These are phyloP conservation scores for Avena eriantha DNA, from an alignment of 176 grass and related monocot species.

Conservation along the genomic window DNA sequence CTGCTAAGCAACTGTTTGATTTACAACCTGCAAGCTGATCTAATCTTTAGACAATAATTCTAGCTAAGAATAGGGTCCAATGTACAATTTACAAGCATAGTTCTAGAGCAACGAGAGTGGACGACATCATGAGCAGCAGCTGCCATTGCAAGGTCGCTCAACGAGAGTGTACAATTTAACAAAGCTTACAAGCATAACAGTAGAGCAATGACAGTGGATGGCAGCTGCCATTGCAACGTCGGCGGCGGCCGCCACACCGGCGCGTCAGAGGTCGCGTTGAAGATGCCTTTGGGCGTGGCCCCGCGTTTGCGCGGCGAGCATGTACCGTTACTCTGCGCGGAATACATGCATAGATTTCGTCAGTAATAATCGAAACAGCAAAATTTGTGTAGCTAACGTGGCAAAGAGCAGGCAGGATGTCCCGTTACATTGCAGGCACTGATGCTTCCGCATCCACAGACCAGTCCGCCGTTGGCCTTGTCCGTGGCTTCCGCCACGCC, in stretches of 20 bases:
- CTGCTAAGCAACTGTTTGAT: not conserved
- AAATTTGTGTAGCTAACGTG: not conserved
- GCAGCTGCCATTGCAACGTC: constrained; percentile 24
- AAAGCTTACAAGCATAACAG: constrained; percentile 5
- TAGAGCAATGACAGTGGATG: constrained; percentile 1
- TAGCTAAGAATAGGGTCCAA: too few relatives aligned
- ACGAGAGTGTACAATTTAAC: too few relatives aligned
- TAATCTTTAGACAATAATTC: not conserved
- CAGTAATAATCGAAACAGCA: not conserved
- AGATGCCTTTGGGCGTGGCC: constrained; percentile 50
- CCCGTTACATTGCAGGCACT: constrained; percentile 62
- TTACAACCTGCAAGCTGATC: not conserved
- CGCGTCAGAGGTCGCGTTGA: constrained; percentile 43
- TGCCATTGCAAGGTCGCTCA: too few relatives aligned
- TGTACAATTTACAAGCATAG: too few relatives aligned
- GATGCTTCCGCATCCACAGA: constrained; percentile 73
- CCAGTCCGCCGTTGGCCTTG: constrained; percentile 64
- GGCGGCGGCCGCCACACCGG: constrained; percentile 14
- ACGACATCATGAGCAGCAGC: too few relatives aligned
- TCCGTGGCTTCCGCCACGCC: constrained; percentile 77
- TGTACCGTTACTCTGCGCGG: constrained; percentile 44
- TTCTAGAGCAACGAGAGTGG: too few relatives aligned
- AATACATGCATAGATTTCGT: not conserved
- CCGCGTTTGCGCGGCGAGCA: constrained; percentile 34
- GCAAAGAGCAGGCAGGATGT: not conserved